These are phyloP conservation scores for Sporisorium sorghi DNA, from an alignment of 1,284 basidiomycete species.

Conservation along the genomic window DNA sequence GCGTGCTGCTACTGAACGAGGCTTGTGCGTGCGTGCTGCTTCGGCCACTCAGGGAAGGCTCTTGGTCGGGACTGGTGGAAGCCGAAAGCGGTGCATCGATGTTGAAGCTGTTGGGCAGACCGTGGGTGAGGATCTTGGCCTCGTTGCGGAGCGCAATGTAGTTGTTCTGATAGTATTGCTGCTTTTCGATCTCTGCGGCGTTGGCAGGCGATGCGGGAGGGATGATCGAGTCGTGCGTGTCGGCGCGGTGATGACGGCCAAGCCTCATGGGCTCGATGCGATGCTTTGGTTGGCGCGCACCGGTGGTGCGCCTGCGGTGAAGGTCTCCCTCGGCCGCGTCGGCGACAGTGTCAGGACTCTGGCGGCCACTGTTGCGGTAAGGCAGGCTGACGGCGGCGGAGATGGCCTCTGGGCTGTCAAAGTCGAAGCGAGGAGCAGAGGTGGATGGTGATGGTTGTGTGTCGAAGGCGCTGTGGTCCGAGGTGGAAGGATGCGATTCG, in stretches of 20 bases:
- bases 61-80: constrained; percentile 31
- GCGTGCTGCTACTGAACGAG: constrained; percentile 49
- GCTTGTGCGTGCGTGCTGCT: constrained; percentile 42
- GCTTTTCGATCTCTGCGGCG: constrained; percentile 43
- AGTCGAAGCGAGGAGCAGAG: constrained; percentile 8
- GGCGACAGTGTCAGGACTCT: constrained; percentile 16
- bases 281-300: constrained; percentile 26
- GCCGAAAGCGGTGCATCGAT: constrained; percentile 39
- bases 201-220: constrained; percentile 13
- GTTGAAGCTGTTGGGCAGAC: constrained; percentile 30
- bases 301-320: constrained; percentile 42
- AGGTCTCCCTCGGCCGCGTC: constrained; percentile 37
- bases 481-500: constrained; percentile 9
- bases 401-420: constrained; percentile 18
- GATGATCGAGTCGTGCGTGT: constrained; percentile 50
- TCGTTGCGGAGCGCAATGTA: constrained; percentile 49
- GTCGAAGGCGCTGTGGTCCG: neutral
- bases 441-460: constrained; percentile 6
- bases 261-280: constrained; percentile 33
- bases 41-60: constrained; percentile 36
- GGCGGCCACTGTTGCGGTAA: constrained; percentile 23
- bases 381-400: constrained; percentile 28
- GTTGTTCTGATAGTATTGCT: constrained; percentile 52
- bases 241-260: constrained; percentile 48
- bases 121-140: constrained; percentile 37